These are phyloP conservation scores for Moniliophthora roreri DNA, from an alignment of 1,284 basidiomycete genomes.

Conservation along the genomic window DNA sequence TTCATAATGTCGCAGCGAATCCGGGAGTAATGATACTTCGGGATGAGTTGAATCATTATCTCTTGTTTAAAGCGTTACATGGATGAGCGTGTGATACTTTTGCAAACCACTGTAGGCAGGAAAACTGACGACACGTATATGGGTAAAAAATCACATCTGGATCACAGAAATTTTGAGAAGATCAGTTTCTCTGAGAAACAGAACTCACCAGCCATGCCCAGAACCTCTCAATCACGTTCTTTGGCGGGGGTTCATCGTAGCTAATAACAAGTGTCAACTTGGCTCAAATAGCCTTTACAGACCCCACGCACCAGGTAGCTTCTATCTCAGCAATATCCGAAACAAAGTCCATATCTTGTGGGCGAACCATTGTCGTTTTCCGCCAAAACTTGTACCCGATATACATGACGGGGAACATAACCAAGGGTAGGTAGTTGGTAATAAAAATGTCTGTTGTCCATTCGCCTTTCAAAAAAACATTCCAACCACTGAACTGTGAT, in stretches of 20 bases:
- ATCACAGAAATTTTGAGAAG: too few species aligned
- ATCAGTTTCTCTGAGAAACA: too few species aligned
- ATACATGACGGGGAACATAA: constrained; percentile 79
- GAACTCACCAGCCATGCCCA: constrained; percentile 39
- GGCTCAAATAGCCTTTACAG: neutral
- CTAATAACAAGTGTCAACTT: constrained; percentile 23
- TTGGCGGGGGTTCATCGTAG: constrained; percentile 71
- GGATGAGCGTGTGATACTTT: too few species aligned
- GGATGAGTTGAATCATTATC: too few species aligned
- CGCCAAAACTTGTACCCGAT: constrained; percentile 54
- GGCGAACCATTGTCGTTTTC: constrained; percentile 37
- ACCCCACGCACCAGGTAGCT: constrained; percentile 53
- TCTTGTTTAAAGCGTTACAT: too few species aligned
- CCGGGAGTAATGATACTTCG: too few species aligned
- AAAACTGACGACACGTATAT: too few species aligned
- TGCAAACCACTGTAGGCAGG: too few species aligned
- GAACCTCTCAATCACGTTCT: constrained; percentile 63
- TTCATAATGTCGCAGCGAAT: too few species aligned
- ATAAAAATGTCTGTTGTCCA: constrained; percentile 67
- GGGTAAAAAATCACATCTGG: too few species aligned
- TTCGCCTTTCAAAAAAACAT: constrained; percentile 69
- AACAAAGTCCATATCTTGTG: constrained; percentile 79
- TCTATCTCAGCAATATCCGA: constrained; percentile 72
- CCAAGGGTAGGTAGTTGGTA: constrained; percentile 78
- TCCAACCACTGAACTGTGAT: constrained; percentile 69